Evolutionary conservation across 2,329 filamentous ascomycete species (phyloP).

Genomic region (Ophiosphaerella herpotricha): DNA sequence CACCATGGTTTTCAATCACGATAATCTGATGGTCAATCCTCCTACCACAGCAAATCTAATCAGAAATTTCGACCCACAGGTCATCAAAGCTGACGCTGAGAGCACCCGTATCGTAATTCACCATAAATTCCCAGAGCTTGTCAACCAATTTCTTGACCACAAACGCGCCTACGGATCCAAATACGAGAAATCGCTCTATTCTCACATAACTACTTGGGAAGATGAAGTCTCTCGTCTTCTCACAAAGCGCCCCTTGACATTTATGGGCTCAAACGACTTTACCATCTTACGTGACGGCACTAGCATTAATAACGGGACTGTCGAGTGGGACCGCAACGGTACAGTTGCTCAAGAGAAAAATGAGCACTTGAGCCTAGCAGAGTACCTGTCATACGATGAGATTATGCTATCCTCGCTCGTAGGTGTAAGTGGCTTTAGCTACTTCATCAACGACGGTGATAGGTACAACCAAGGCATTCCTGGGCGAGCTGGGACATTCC

Average conservation of each 20-base stretch:
- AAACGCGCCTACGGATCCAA: constrained; percentile 6
- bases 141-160: constrained; percentile 5
- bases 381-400: constrained; percentile 12
- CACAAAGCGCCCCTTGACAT: constrained; percentile 7
- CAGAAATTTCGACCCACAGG: constrained; percentile 4
- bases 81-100: constrained; percentile 2
- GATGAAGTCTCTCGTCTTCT: constrained; percentile 6
- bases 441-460: constrained; percentile 10
- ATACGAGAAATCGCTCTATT: constrained; percentile 8
- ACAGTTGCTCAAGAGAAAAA: constrained; percentile 7
- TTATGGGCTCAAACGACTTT: constrained; percentile 3
- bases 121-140: constrained; percentile 3
- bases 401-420: constrained; percentile 10
- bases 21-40: constrained; percentile 1
- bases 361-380: not conserved
- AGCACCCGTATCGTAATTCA: constrained; percentile 7
- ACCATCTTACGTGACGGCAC: constrained; percentile 7
- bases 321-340: constrained; percentile 11
- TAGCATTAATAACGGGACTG: not conserved
- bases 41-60: constrained; percentile 7
- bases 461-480: constrained; percentile 1
- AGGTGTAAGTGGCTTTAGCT: constrained; percentile 5
- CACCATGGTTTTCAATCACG: constrained; percentile 1
- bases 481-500: constrained; percentile 2
- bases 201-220: constrained; percentile 1